These are phyloP conservation scores for Russula compacta DNA, from an alignment of 768 basidiomycete genomes.

Conservation along the genomic window DNA sequence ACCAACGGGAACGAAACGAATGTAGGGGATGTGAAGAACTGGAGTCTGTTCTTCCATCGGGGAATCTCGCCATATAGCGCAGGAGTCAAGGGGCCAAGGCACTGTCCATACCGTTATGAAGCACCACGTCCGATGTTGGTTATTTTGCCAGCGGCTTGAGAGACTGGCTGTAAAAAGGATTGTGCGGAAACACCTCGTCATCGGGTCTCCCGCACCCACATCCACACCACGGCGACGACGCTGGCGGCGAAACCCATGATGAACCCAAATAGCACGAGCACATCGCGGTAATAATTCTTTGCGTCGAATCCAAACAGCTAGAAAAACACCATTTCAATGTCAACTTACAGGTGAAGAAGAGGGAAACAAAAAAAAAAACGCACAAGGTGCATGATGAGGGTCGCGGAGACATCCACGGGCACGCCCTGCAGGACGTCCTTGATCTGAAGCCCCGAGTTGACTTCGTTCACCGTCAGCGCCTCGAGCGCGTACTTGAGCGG, in stretches of 20 bases:
- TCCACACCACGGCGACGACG: constrained; percentile 72
- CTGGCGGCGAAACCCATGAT: constrained; percentile 68
- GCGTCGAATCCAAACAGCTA: constrained; percentile 84
- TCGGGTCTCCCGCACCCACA: constrained; percentile 66
- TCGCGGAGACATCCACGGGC: constrained; percentile 69
- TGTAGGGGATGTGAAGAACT: neutral
- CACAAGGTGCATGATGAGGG: constrained; percentile 78
- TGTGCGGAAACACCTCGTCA: constrained; percentile 26
- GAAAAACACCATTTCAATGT: neutral
- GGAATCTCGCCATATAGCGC: too few relatives aligned
- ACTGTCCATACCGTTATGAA: too few relatives aligned
- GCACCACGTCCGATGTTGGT: too few relatives aligned
- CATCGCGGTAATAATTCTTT: constrained; percentile 82
- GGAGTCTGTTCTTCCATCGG: too few relatives aligned
- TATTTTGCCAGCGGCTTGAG: too few relatives aligned
- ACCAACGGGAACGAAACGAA: neutral
- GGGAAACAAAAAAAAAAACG: constrained; percentile 23
- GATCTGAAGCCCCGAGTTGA: constrained; percentile 81
- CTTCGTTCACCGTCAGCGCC: constrained; percentile 87
- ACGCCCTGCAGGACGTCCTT: constrained; percentile 72
- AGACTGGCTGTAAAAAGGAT: neutral
- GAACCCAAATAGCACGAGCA: constrained; percentile 79
- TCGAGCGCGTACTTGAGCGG: constrained; percentile 79
- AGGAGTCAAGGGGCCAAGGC: too few relatives aligned
- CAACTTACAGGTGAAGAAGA: neutral